Conservation (phyloP, 2,329 filamentous ascomycete species). For the Neonectria magnoliae region DNA sequence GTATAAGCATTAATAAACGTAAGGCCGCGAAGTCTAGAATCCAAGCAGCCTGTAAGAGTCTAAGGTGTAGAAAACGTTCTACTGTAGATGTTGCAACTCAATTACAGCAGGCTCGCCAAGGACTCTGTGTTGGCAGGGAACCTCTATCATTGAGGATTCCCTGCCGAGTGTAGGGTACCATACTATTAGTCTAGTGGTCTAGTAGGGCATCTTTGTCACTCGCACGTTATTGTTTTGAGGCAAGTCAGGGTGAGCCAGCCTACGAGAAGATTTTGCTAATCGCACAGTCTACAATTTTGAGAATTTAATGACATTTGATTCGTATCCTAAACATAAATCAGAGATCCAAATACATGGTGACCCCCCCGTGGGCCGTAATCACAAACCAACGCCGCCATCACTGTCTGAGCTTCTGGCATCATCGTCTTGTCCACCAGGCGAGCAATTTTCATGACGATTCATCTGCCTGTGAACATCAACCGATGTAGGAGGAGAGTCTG, state of each 20-base stretch:
- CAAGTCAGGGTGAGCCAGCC: not conserved
- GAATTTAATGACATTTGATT: not conserved
- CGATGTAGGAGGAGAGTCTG: not conserved
- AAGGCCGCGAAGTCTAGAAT: not conserved
- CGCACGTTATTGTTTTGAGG: not conserved
- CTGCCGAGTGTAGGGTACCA: too few relatives aligned
- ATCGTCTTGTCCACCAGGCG: not conserved
- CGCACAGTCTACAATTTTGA: not conserved
- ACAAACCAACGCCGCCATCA: not conserved
- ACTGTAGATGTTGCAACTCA: not conserved
- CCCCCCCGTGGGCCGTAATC: not conserved
- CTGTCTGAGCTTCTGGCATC: not conserved
- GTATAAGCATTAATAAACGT: not conserved
- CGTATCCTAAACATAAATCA: not conserved
- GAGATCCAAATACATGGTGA: too few relatives aligned
- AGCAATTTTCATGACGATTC: not conserved
- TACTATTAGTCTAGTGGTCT: too few relatives aligned
- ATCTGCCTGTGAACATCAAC: not conserved
- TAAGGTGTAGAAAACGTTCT: not conserved
- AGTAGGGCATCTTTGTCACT: not conserved
- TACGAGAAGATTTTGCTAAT: not conserved
- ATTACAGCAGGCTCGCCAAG: not conserved
- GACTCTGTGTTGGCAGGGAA: too few relatives aligned
- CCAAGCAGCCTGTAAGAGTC: not conserved
- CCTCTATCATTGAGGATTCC: too few relatives aligned